Evolutionary conservation across 345 rosid genomes (phyloP).

Genomic region (Abelmoschus esculentus): DNA sequence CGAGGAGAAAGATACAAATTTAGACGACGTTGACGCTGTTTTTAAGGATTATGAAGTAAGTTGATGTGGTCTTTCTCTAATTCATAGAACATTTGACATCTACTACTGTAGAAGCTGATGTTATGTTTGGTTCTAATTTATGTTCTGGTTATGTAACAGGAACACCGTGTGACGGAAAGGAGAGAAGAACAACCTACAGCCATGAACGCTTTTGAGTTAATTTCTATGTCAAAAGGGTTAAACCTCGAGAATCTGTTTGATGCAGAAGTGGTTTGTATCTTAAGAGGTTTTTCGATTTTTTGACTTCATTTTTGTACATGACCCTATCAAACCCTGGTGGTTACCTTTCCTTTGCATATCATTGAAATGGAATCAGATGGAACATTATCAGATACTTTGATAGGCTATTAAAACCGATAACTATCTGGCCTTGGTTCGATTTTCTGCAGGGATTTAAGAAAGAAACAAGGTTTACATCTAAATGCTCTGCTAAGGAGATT

Average conservation of each 20-base stretch:
- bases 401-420: neutral
- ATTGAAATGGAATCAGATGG: neutral
- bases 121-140: neutral
- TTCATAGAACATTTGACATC: neutral
- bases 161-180: conserved; percentile 76
- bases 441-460: conserved; percentile 62
- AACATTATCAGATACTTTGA: no score
- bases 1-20: conserved; percentile 63
- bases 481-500: conserved; percentile 77
- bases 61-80: conserved; percentile 4
- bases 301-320: no score
- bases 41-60: conserved; percentile 84
- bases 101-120: neutral
- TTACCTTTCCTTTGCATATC: no score
- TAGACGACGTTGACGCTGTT: conserved; percentile 90
- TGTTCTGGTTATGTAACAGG: conserved; percentile 33
- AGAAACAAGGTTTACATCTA: conserved; percentile 87
- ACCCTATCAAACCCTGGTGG: no score
- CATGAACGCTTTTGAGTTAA: conserved; percentile 91
- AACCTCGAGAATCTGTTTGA: conserved; percentile 81
- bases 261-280: conserved; percentile 58
- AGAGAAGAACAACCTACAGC: conserved; percentile 77
- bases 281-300: neutral
- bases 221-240: conserved; percentile 86
- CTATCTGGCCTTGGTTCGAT: neutral